phyloP scores from a whole-genome alignment of 2,329 filamentous ascomycete species.

The Phyllachora maydis region DNA sequence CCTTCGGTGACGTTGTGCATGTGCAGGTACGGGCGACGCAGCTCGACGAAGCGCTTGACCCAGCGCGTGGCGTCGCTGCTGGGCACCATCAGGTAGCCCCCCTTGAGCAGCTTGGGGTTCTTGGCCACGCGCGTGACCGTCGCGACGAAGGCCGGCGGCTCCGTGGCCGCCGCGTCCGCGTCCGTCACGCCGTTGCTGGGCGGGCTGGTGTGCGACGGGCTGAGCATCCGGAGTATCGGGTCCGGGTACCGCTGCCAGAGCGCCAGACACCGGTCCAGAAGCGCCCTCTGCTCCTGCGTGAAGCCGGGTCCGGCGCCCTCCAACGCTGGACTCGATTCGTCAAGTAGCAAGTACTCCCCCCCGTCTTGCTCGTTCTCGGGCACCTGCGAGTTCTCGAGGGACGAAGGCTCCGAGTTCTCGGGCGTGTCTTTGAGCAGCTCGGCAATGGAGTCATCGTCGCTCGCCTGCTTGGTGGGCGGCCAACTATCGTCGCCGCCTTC shows the following conservation, averaged over 20 bases:
- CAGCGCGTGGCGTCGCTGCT: slow-evolving; percentile 66
- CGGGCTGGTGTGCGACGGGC: slow-evolving; percentile 42
- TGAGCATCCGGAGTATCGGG: slow-evolving; percentile 31
- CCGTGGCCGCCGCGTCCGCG: slow-evolving; percentile 21
- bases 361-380: too few species aligned
- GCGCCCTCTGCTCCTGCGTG: slow-evolving; percentile 14
- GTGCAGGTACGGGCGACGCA: slow-evolving; percentile 79
- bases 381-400: slow-evolving; percentile 6
- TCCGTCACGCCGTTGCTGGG: slow-evolving; percentile 40
- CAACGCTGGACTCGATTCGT: too few species aligned
- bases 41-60: slow-evolving; percentile 83
- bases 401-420: slow-evolving; percentile 9
- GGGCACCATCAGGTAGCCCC: slow-evolving; percentile 71
- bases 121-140: slow-evolving; percentile 63
- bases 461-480: slow-evolving; percentile 5
- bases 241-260: slow-evolving; percentile 45
- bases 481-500: slow-evolving; percentile 21
- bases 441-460: slow-evolving; percentile 24
- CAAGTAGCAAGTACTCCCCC: too few species aligned
- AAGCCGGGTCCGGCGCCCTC: slow-evolving; percentile 6
- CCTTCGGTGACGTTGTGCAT: slow-evolving; percentile 71
- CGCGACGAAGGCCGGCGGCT: slow-evolving; percentile 46
- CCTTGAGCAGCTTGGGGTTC: slow-evolving; percentile 63
- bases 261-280: slow-evolving; percentile 34
- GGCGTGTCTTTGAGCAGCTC: slow-evolving; percentile 37